Evolutionary conservation across 2,329 filamentous ascomycete genomes (phyloP), one percentile per base, ranked within the genome.

Genomic region (Fusarium sp.): DNA sequence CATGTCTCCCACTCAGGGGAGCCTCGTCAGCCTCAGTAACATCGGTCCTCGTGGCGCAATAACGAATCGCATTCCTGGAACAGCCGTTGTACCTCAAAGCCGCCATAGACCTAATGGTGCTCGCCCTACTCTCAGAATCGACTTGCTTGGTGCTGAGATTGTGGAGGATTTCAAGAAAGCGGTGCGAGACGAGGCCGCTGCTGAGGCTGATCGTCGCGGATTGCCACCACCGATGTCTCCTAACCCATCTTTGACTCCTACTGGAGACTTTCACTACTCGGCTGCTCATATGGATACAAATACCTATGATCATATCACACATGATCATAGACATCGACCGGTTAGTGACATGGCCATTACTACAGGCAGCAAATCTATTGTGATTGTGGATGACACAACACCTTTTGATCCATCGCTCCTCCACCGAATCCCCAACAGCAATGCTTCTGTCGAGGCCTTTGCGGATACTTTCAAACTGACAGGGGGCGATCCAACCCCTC

Each of bases 281-380:
- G 80, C 80, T 22, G 82, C 84, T 17, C 82, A 84, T 60, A 77
- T 86, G 73, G 83, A 85, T 29, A 83, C 82, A 13, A 77, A 62
- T 29, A 76, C 68, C 7, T 77, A 84, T n/a, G 81, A 83, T n/a
- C 77, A 79, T 27, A 75, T 81, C 8, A 72, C 76, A 9, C 77
- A 78, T 11, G 68, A 79, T 10, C 72, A 81, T 13, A 81, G 65
- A 65, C 78, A 72, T 59, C 81, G 86, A 47, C 86, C 86, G 3
- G 74, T 79, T 17, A 89, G 87, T 69, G 87, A 90, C 66, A 84
- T 84, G 73, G 88, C 81, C 10, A 88, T 95, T 47, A 96, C 94
- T 0, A 86, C 87, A 15, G 93, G 94, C n/a, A 97, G 94, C 84
- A 92, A 95, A 78, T 97, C 94, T 0, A 97, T 97, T 72, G 87